These are phyloP conservation scores for Suillus subaureus DNA, from an alignment of 768 basidiomycete genomes.

Conservation along the genomic window DNA sequence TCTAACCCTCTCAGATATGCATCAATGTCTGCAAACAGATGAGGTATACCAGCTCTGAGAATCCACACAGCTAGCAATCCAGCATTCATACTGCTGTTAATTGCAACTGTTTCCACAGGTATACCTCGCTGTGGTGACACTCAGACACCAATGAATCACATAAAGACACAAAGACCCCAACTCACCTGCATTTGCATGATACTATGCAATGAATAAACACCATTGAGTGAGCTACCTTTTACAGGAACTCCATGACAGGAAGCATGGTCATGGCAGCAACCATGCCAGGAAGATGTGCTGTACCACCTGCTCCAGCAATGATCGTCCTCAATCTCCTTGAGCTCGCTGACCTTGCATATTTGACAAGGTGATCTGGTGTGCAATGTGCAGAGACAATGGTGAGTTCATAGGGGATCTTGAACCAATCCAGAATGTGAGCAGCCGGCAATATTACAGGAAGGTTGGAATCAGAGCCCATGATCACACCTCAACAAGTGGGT, in stretches of 20 bases:
- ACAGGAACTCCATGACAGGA: slow-evolving; percentile 98
- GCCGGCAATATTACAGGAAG: slow-evolving; percentile 92
- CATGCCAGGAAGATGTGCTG: slow-evolving; percentile 98
- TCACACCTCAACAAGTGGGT: slow-evolving; percentile 88
- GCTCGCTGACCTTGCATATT: slow-evolving; percentile 78
- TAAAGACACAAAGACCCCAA: slow-evolving; percentile 19
- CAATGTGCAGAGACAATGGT: slow-evolving; percentile 97
- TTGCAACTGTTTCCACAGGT: slow-evolving; percentile 96
- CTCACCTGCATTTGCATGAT: slow-evolving; percentile 99
- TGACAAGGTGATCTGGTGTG: slow-evolving; percentile 83
- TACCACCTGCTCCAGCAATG: slow-evolving; percentile 97
- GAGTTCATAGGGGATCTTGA: slow-evolving; percentile 86
- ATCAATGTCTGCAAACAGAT: slow-evolving; percentile 67
- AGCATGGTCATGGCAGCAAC: slow-evolving; percentile 91
- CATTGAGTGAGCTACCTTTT: slow-evolving; percentile 90
- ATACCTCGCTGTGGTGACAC: slow-evolving; percentile 75
- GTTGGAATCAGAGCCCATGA: slow-evolving; percentile 99
- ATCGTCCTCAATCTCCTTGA: slow-evolving; percentile 69
- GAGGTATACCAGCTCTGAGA: slow-evolving; percentile 74
- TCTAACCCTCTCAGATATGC: slow-evolving; percentile 70
- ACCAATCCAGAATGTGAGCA: slow-evolving; percentile 80
- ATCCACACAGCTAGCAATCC: slow-evolving; percentile 91
- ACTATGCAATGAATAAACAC: slow-evolving; percentile 93
- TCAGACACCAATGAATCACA: neutral
- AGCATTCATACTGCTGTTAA: slow-evolving; percentile 94